A percentile compares a stretch with the other conserved stretches of the same genome.
Evolutionary conservation across 169 alveolate species (phyloP).

Genomic region (Eimeria falciformis): DNA sequence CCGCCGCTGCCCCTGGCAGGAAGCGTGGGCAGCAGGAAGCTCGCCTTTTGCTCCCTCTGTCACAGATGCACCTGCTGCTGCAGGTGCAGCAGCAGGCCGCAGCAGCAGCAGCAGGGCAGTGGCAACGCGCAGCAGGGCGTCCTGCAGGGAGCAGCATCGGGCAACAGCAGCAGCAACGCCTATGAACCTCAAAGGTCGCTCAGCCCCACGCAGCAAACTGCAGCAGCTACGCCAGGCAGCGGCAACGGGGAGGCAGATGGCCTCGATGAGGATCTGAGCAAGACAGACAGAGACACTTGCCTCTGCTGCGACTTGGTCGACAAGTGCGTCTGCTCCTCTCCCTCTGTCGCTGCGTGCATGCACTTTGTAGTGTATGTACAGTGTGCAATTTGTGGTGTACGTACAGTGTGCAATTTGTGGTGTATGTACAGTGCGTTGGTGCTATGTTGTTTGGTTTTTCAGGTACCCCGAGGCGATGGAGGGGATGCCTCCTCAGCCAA

Average conservation of each 20-base stretch:
- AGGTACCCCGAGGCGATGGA: constrained; percentile 73
- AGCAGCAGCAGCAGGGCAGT: constrained; percentile 45
- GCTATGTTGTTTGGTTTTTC: constrained; percentile 17
- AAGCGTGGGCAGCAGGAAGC: constrained; percentile 21
- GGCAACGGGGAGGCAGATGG: too few relatives aligned
- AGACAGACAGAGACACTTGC: constrained; percentile 35
- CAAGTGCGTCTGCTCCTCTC: constrained; percentile 4
- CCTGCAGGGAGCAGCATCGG: background rate
- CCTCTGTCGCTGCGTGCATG: background rate
- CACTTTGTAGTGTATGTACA: background rate
- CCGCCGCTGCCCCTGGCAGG: constrained; percentile 1
- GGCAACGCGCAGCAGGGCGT: background rate
- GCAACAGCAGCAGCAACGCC: constrained; percentile 27
- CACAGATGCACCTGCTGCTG: constrained; percentile 72
- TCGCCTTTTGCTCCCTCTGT: constrained; percentile 62
- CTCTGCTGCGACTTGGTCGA: constrained; percentile 75
- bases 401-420: background rate
- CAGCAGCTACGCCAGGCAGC: background rate
- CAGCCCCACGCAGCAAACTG: background rate
- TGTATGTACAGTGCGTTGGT: background rate
- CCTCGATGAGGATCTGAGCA: background rate
- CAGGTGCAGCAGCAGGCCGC: constrained; percentile 61
- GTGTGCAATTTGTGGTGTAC: too few relatives aligned
- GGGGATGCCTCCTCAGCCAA: constrained; percentile 74
- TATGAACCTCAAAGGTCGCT: background rate